Base-by-base conservation (phyloP, 1,284 basidiomycete genomes). In the Veloboletus limbatus region DNA sequence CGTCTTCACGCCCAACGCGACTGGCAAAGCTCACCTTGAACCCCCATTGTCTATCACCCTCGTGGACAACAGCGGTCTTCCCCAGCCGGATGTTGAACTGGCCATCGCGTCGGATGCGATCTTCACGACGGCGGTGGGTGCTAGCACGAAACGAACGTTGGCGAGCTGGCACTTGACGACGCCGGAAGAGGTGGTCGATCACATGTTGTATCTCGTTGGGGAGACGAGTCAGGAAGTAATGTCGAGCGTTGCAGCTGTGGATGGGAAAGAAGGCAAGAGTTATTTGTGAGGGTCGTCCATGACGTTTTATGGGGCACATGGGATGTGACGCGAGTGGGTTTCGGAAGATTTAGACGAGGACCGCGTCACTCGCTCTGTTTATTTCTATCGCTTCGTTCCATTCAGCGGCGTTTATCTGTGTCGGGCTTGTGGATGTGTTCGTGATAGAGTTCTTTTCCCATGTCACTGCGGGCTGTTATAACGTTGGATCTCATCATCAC, bases 91-190 rank as follows among this genome's bases (percentile, higher is more conserved):
- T 20, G 81, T 88, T 10, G 75, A 85, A 46, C 74, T 94, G 22
- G 69, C 73, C 32, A 77, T 95, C 56, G 61, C 68, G 37, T 74
- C 81, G 6, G 82, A 88, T 6, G 81, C 76, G n/a, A 73, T 94
- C 21, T 95, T 94, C 75, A 88, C 90, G 14, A 92, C 88, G 7
- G 88, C 90, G 24, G 91, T 96, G 18, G 91, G 92, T 0, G 85
- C 88, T 52, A 82, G 82, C 55, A 84, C 81, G 57, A 95, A 95
- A 72, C 82, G 88, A 60, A 95, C 92, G 40, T 72, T 93, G 46
- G 92, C 91, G 11, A 79, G 77, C 37, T 95, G 92, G 90, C 92
- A 94, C 69, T 87, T 95, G 47, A 92, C 88, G 49, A 79, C 79
- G 33, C 83, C 87, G 14, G 75, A 76, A 46, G 88, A 89, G 69